Base-by-base conservation (phyloP, 2,329 filamentous ascomycete genomes). In the Dothistroma pini region DNA sequence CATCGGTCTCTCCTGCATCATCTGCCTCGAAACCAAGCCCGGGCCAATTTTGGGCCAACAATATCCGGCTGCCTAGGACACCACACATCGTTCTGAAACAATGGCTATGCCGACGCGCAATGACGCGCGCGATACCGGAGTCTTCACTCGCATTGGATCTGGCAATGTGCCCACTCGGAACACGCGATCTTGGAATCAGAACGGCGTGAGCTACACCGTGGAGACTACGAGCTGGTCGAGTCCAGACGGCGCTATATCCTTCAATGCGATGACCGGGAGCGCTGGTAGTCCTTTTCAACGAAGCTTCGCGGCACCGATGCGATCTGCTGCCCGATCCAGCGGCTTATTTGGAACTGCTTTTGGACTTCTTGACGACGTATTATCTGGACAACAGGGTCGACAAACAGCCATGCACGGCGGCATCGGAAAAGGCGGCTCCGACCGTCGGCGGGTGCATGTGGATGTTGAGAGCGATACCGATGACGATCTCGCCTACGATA, bases 201-300 rank as follows among this genome's bases (percentile, higher is more conserved):
- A 69, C 51, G 70, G 70, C 47, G 59, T 68, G 29, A 61, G 66
- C 35, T 69, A 70, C 56, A 71, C 66, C n/a, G 62, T 71, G 55
- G 62, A 71, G 48, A 68, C 69, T 14, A 64, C 68, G 7, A 63
- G 61, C 34, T 71, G 66, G 53, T 49, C 67, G n/a, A 62, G 61
- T 50, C 68, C 69, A 22, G 68, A 65, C 31, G 51, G 51, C 35
- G 25, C 51, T 11, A 31, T 70, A 12, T 69, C 67, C n/a, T 71
- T 72, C 61, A 62, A 62, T 22, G 63, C 65, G 8, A 66, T 65
- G 58, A 64, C 67, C 35, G 64, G 68, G 32, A 64, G 57, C 41
- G 60, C 62, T 25, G 61, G 59, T 34, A 62, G 58, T 31, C 14
- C 56, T 11, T 53, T 62, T 14, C 61, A 59, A 12, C 51, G 59